phyloP scores from a whole-genome alignment of 352 stramenopile genomes.

The Phytophthora citricola region DNA sequence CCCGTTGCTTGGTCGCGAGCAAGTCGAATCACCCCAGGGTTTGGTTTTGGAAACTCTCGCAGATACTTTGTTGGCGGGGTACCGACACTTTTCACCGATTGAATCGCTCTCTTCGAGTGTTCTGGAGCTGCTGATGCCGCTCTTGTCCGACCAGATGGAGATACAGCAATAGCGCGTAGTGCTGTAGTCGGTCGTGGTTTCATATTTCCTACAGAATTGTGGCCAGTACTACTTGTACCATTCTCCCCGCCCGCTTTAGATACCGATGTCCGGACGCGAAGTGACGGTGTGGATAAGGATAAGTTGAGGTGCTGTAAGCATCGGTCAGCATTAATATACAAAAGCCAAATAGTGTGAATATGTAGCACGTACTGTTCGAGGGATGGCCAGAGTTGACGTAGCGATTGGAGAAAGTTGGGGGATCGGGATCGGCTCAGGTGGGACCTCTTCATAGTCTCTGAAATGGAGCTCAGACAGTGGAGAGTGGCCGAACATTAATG shows the following conservation, averaged over 20 bases:
- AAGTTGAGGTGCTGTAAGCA: slow-evolving; percentile 40
- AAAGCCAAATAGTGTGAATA: neutral
- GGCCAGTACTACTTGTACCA: neutral
- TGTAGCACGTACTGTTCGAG: slow-evolving; percentile 40
- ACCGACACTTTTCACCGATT: slow-evolving; percentile 12
- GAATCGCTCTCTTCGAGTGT: neutral
- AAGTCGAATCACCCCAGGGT: slow-evolving; percentile 49
- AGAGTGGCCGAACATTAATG: slow-evolving; percentile 18
- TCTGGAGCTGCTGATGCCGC: slow-evolving; percentile 22
- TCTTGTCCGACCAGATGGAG: slow-evolving; percentile 7
- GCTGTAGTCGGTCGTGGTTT: slow-evolving; percentile 27
- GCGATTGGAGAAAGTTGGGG: slow-evolving; percentile 48
- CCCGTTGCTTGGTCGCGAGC: slow-evolving; percentile 27
- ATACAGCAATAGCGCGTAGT: slow-evolving; percentile 9
- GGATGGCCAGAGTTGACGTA: slow-evolving; percentile 41
- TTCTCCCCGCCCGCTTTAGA: slow-evolving; percentile 6
- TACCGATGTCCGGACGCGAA: slow-evolving; percentile 44
- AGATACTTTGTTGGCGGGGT: slow-evolving; percentile 45
- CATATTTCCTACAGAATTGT: slow-evolving; percentile 6
- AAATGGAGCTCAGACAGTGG: slow-evolving; percentile 28
- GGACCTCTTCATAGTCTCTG: slow-evolving; percentile 48
- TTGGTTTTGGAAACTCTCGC: slow-evolving; percentile 68
- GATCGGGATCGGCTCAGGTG: slow-evolving; percentile 42
- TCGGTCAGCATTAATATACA: neutral
- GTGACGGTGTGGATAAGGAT: slow-evolving; percentile 47